Evolutionary conservation across 768 basidiomycete species (phyloP).

Genomic region (Suillus lakei): DNA sequence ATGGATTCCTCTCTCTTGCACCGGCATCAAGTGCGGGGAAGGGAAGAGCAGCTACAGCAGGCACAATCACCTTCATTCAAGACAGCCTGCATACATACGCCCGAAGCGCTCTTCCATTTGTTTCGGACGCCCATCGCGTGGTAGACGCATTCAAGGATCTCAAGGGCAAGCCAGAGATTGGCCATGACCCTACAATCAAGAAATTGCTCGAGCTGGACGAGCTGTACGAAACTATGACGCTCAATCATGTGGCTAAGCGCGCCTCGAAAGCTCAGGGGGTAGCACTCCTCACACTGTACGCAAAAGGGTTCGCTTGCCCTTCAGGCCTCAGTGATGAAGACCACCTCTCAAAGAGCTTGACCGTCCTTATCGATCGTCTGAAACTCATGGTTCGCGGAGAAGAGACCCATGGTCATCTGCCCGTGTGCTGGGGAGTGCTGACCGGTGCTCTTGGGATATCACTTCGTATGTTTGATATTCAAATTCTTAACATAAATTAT

Average conservation of each 20-base stretch:
- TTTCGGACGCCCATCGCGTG: constrained; percentile 68
- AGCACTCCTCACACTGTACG: constrained; percentile 87
- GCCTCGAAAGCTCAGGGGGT: constrained; percentile 93
- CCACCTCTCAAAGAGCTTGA: constrained; percentile 20
- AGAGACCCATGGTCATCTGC: constrained; percentile 79
- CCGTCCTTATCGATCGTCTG: constrained; percentile 62
- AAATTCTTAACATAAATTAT: constrained; percentile 12
- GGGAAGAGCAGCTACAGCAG: constrained; percentile 26
- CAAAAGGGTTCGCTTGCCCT: constrained; percentile 77
- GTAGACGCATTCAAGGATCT: constrained; percentile 24
- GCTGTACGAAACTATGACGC: constrained; percentile 82
- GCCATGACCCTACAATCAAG: constrained; percentile 15
- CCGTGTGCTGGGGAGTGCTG: constrained; percentile 89
- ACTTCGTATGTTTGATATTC: constrained; percentile 52
- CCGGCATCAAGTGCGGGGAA: constrained; percentile 19
- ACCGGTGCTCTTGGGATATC: constrained; percentile 77
- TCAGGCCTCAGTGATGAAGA: constrained; percentile 29
- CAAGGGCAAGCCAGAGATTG: constrained; percentile 8
- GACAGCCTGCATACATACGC: constrained; percentile 83
- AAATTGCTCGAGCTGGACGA: constrained; percentile 63
- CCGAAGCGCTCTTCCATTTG: constrained; percentile 75
- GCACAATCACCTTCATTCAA: constrained; percentile 63
- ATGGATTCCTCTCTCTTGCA: constrained; percentile 65
- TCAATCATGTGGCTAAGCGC: constrained; percentile 87
- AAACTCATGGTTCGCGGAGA: constrained; percentile 72